Evolutionary conservation across 2,329 filamentous ascomycete genomes (phyloP).

Genomic region (Graphilbum fragrans): DNA sequence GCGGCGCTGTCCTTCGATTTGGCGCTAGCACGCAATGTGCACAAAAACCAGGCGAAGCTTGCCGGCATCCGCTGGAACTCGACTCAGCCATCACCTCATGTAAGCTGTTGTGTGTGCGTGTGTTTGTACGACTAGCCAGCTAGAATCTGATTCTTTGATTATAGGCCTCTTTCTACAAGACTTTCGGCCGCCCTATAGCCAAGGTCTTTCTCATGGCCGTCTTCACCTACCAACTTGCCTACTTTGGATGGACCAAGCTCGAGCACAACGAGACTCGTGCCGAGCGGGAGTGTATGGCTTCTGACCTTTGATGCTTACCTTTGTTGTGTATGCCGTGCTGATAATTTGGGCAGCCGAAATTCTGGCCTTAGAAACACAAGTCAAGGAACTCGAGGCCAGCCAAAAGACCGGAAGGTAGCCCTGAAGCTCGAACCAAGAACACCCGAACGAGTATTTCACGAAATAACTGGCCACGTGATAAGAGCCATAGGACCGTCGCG

Average conservation of each 20-base stretch:
- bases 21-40: not conserved
- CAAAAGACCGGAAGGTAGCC: constrained; percentile 5
- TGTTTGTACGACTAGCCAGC: too few relatives aligned
- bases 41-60: constrained; percentile 1
- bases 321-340: not conserved
- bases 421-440: too few relatives aligned
- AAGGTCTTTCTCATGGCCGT: constrained; percentile 66
- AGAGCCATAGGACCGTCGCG: too few relatives aligned
- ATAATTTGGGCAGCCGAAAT: constrained; percentile 14
- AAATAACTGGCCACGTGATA: too few relatives aligned
- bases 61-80: constrained; percentile 3
- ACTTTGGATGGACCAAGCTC: constrained; percentile 63
- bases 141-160: too few relatives aligned
- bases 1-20: too few relatives aligned
- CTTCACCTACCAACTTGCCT: constrained; percentile 66
- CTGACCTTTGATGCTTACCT: not conserved
- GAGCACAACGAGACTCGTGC: constrained; percentile 57
- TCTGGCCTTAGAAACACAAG: constrained; percentile 23
- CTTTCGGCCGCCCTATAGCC: constrained; percentile 58
- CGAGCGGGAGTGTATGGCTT: constrained; percentile 39
- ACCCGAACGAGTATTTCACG: too few relatives aligned
- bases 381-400: constrained; percentile 20
- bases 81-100: constrained; percentile 7
- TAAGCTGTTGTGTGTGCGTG: too few relatives aligned
- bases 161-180: constrained; percentile 50